Evolutionary conservation across 257 asterid species (phyloP).

Genomic region (Apocynum venetum): DNA sequence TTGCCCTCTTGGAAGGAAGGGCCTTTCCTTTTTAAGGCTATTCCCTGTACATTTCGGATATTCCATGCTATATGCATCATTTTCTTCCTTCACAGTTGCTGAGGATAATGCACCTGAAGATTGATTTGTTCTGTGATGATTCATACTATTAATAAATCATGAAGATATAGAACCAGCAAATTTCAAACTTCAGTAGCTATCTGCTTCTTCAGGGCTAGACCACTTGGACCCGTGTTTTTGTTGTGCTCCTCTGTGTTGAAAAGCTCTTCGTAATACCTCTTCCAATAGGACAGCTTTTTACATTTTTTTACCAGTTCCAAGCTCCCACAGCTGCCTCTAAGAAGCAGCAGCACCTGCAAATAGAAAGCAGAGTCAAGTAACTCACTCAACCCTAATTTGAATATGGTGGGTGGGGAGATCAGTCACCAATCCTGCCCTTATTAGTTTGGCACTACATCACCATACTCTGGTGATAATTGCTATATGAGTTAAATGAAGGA

Average conservation of each 20-base stretch:
- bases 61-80: neutral
- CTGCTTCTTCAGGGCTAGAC: constrained; percentile 26
- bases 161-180: neutral
- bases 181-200: constrained; percentile 32
- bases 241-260: constrained; percentile 59
- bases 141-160: neutral
- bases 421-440: too few species aligned
- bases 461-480: too few species aligned
- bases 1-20: neutral
- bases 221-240: constrained; percentile 17
- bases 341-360: constrained; percentile 64
- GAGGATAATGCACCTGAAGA: neutral
- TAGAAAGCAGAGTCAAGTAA: neutral
- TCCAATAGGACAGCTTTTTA: constrained; percentile 79
- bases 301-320: constrained; percentile 56
- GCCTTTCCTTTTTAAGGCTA: neutral
- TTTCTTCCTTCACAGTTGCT: neutral
- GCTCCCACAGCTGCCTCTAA: constrained; percentile 87
- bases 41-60: neutral
- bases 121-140: neutral
- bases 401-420: too few species aligned
- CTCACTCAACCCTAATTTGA: too few species aligned
- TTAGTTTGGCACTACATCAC: too few species aligned
- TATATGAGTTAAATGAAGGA: too few species aligned
- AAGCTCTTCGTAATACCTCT: constrained; percentile 73